phyloP scores from a whole-genome alignment of 352 stramenopile genomes.

The Phytophthora idaei region DNA sequence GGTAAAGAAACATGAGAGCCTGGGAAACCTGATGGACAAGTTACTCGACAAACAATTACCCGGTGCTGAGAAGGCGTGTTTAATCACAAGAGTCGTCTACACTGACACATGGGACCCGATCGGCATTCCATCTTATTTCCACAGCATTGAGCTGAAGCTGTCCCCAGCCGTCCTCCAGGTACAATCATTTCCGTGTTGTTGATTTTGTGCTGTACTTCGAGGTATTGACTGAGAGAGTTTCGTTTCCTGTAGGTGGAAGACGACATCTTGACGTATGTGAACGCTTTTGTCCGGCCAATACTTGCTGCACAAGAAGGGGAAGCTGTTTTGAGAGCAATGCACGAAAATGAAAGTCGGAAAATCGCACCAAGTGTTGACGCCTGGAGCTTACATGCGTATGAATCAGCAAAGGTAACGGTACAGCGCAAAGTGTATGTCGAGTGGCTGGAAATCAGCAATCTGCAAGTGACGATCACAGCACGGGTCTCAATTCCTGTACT shows the following conservation, averaged over 20 bases:
- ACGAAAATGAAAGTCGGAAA: not conserved
- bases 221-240: not conserved
- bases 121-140: conserved; percentile 64
- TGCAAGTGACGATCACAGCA: conserved; percentile 76
- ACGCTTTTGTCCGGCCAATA: conserved; percentile 50
- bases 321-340: not conserved
- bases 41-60: conserved; percentile 57
- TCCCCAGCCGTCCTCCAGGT: conserved; percentile 75
- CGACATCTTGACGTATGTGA: conserved; percentile 51
- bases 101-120: conserved; percentile 54
- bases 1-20: conserved; percentile 42
- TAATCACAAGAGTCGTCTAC: conserved; percentile 62
- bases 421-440: conserved; percentile 74
- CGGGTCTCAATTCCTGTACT: conserved; percentile 79
- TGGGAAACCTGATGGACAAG: conserved; percentile 35
- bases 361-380: conserved; percentile 1
- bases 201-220: not conserved
- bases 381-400: conserved; percentile 30
- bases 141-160: conserved; percentile 67
- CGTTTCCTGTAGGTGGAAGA: conserved; percentile 54
- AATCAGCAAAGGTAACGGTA: conserved; percentile 36
- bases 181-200: not conserved
- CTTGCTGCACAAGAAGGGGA: conserved; percentile 43
- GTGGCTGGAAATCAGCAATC: conserved; percentile 52
- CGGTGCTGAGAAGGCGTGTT: conserved; percentile 24